Conservation (phyloP, 768 basidiomycete genomes). For the Rubroboletus pulcherrimus region DNA sequence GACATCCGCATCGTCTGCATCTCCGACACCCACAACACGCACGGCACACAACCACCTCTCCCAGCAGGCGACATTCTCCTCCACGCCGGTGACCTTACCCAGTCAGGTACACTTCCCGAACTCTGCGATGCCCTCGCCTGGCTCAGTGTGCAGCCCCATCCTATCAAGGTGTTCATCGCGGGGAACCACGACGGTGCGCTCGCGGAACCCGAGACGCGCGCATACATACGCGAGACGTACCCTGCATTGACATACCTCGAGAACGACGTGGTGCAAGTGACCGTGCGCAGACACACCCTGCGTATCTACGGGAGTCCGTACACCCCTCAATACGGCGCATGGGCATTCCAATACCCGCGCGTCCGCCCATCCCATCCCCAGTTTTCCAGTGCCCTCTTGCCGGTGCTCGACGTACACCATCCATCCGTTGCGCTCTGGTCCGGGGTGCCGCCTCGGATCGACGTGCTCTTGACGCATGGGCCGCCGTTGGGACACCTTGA, state of each 20-base stretch:
- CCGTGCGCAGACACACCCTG: constrained; percentile 30
- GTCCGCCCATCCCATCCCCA: neutral
- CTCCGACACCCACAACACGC: constrained; percentile 39
- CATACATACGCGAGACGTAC: constrained; percentile 16
- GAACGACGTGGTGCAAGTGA: constrained; percentile 28
- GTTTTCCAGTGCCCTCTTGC: neutral
- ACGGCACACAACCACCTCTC: constrained; percentile 23
- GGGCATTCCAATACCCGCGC: constrained; percentile 11
- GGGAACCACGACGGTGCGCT: constrained; percentile 42
- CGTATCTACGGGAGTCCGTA: constrained; percentile 38
- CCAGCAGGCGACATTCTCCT: constrained; percentile 41
- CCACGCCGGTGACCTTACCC: constrained; percentile 40
- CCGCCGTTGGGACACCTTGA: constrained; percentile 38
- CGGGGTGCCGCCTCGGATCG: constrained; percentile 28
- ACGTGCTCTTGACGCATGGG: constrained; percentile 44
- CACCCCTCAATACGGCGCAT: constrained; percentile 34
- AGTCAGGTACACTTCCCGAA: constrained; percentile 33
- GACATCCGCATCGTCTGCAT: constrained; percentile 37
- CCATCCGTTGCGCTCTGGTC: constrained; percentile 23
- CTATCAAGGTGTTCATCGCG: constrained; percentile 39
- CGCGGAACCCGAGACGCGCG: constrained; percentile 11
- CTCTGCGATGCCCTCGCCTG: constrained; percentile 30
- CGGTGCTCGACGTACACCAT: neutral
- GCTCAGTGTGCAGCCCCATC: constrained; percentile 34
- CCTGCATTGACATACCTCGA: constrained; percentile 38